A percentile compares a stretch with the other conserved stretches of the same genome.
Evolutionary conservation across 2,329 filamentous ascomycete genomes (phyloP).

Genomic region (Paecilomyces formosus): DNA sequence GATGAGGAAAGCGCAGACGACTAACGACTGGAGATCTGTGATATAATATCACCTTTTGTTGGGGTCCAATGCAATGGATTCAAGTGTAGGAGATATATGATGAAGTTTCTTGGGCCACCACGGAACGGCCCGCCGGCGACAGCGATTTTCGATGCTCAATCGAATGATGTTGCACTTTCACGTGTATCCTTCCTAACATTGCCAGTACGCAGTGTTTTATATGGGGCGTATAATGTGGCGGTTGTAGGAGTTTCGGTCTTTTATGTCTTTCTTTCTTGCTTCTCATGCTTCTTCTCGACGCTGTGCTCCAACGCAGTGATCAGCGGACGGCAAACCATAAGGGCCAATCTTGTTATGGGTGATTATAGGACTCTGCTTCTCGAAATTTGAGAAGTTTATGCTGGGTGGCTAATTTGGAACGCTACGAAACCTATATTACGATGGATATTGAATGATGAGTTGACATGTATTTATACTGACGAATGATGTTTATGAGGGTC

Average conservation of each 20-base stretch:
- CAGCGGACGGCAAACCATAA: background rate
- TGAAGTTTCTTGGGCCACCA: background rate
- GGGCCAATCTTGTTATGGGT: background rate
- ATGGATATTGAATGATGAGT: background rate
- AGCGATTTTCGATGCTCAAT: background rate
- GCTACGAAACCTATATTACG: background rate
- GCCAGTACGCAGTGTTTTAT: background rate
- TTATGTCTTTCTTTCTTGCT: background rate
- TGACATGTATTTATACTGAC: background rate
- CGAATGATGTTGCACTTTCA: background rate
- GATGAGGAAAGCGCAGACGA: slow-evolving; percentile 18
- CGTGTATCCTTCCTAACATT: background rate
- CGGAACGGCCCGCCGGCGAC: background rate
- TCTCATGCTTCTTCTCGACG: background rate
- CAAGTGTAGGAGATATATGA: background rate
- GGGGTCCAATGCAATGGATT: background rate
- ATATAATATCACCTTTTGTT: background rate
- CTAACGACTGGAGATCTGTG: background rate
- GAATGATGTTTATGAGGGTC: background rate
- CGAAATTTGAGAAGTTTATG: background rate
- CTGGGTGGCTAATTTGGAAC: background rate
- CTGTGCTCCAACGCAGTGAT: background rate
- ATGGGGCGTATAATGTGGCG: background rate
- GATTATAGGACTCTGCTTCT: background rate
- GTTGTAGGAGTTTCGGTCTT: background rate